phyloP scores from a whole-genome alignment of 2,329 filamentous ascomycete species.

The Remersonia thermophila region DNA sequence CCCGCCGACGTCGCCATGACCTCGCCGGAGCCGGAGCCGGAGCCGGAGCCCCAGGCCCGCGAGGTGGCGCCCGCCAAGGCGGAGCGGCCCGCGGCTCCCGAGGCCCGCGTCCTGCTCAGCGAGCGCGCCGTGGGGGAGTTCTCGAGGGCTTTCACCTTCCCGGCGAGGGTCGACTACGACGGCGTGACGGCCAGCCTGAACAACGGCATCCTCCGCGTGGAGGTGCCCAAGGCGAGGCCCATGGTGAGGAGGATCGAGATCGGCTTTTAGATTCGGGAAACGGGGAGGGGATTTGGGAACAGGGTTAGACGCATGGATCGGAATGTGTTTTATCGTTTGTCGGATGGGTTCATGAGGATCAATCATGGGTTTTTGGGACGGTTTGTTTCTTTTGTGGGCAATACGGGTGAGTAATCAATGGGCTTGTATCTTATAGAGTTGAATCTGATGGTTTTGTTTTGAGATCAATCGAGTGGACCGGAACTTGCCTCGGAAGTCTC shows the following conservation, averaged over 20 bases:
- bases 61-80: background rate
- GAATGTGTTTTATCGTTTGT: too few relatives aligned
- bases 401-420: too few relatives aligned
- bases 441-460: too few relatives aligned
- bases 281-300: too few relatives aligned
- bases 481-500: too few relatives aligned
- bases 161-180: conserved; percentile 49
- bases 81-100: conserved; percentile 26
- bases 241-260: conserved; percentile 43
- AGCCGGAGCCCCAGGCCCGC: background rate
- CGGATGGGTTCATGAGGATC: too few relatives aligned
- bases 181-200: conserved; percentile 49
- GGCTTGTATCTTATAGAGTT: too few relatives aligned
- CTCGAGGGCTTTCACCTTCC: conserved; percentile 56
- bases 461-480: too few relatives aligned
- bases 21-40: background rate
- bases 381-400: too few relatives aligned
- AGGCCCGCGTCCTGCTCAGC: conserved; percentile 51
- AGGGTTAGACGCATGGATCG: too few relatives aligned
- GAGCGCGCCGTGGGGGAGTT: conserved; percentile 59
- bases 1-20: background rate
- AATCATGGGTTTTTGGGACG: too few relatives aligned
- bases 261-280: too few relatives aligned
- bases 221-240: conserved; percentile 54
- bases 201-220: conserved; percentile 52